Evolutionary conservation across 805 yeast genomes (phyloP).

Genomic region (Saturnispora kantuleensis): DNA sequence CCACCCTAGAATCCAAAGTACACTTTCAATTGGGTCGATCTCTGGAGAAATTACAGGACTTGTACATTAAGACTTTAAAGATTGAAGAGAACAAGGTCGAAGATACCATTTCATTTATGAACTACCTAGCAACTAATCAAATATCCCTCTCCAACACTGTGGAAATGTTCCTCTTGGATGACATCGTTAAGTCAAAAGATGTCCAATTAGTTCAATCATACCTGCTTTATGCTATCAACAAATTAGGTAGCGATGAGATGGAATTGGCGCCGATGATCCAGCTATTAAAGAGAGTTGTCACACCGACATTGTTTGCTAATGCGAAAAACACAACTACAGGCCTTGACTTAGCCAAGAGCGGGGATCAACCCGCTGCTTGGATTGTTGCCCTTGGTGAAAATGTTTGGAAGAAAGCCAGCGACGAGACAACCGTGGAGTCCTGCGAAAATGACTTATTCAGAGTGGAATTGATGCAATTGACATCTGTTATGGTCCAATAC

Average conservation of each 20-base stretch:
- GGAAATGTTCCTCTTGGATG: constrained; percentile 47
- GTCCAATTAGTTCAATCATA: constrained; percentile 37
- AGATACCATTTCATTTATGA: constrained; percentile 32
- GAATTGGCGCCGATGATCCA: constrained; percentile 49
- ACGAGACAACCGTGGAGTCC: constrained; percentile 43
- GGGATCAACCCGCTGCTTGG: constrained; percentile 43
- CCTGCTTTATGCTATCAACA: constrained; percentile 41
- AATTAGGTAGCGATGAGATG: constrained; percentile 35
- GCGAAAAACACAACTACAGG: constrained; percentile 36
- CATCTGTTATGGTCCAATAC: constrained; percentile 64
- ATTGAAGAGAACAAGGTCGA: constrained; percentile 18
- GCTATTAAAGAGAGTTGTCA: constrained; percentile 51
- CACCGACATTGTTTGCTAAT: constrained; percentile 56
- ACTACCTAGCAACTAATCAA: constrained; percentile 35
- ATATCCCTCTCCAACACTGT: constrained; percentile 38
- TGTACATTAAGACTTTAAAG: constrained; percentile 29
- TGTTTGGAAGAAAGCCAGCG: constrained; percentile 64
- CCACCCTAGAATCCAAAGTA: constrained; percentile 44
- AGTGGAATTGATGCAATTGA: constrained; percentile 69
- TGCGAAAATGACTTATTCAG: constrained; percentile 69
- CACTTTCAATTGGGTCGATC: constrained; percentile 70
- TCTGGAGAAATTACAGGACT: constrained; percentile 45
- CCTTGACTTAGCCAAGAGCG: constrained; percentile 11
- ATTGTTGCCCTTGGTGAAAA: constrained; percentile 47
- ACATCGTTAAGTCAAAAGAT: constrained; percentile 44